A percentile compares a stretch with the other conserved stretches of the same genome.
Conservation (phyloP, 2,329 filamentous ascomycete species). For the Trichoderma harzianum region DNA sequence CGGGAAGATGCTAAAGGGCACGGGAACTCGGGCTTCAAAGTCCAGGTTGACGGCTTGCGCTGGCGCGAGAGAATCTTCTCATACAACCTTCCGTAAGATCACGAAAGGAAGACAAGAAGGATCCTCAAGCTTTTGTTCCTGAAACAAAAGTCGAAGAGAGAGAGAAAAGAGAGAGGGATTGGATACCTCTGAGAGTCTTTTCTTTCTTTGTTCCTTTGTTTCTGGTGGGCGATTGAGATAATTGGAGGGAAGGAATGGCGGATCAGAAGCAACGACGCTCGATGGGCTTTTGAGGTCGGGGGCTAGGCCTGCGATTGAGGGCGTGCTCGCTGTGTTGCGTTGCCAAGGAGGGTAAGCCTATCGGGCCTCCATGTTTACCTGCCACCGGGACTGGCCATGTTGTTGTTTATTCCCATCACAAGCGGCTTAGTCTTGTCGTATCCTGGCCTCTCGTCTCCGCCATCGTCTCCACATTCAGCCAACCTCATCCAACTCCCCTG, state of each 20-base stretch:
- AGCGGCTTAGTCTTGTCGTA: conserved; percentile 24
- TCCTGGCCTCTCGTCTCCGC: conserved; percentile 19
- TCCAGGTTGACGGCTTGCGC: conserved; percentile 94
- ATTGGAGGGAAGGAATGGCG: conserved; percentile 35
- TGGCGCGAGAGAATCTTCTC: conserved; percentile 66
- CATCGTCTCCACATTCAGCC: conserved; percentile 19
- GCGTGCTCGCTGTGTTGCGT: conserved; percentile 21
- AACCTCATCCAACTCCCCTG: conserved; percentile 20
- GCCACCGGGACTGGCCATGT: conserved; percentile 17
- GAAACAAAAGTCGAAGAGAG: conserved; percentile 50
- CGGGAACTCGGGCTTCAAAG: conserved; percentile 99
- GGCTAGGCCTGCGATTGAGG: conserved; percentile 29
- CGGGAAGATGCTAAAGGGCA: conserved; percentile 99
- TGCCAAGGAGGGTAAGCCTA: conserved; percentile 26
- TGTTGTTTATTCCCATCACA: conserved; percentile 28
- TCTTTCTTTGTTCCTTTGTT: conserved; percentile 31
- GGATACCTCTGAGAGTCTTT: conserved; percentile 36
- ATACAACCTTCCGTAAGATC: conserved; percentile 51
- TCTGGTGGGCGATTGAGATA: conserved; percentile 36
- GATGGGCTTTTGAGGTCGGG: conserved; percentile 41
- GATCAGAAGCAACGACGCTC: conserved; percentile 31
- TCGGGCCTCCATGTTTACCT: conserved; percentile 24
- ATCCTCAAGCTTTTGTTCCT: conserved; percentile 62
- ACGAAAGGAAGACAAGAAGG: conserved; percentile 69
- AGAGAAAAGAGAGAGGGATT: conserved; percentile 34